A percentile compares a stretch with the other conserved stretches of the same genome.
phyloP scores from a whole-genome alignment of 2,329 filamentous ascomycete species.

The Hortaea sp. region DNA sequence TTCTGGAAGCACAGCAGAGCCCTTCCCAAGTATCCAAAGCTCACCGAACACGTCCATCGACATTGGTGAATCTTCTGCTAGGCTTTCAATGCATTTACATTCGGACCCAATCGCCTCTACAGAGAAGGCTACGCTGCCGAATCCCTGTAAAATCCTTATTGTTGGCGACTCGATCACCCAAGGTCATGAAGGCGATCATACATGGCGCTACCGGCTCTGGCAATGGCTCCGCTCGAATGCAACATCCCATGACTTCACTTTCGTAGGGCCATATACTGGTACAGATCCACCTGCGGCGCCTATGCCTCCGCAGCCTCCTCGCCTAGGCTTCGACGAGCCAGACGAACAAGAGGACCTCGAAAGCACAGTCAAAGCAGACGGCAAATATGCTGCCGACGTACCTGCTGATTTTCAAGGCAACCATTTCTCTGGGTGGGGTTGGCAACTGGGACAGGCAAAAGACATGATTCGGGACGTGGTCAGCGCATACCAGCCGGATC shows the following conservation, averaged over 20 bases:
- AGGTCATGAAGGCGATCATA: constrained; percentile 28
- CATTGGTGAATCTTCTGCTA: too few relatives aligned
- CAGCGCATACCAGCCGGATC: constrained; percentile 19
- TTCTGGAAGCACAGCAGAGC: too few relatives aligned
- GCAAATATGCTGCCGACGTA: neutral
- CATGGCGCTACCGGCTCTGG: constrained; percentile 33
- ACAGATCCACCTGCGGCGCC: constrained; percentile 15
- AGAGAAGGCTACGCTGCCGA: too few relatives aligned
- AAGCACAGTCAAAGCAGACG: neutral
- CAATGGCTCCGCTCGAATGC: constrained; percentile 23
- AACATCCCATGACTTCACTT: constrained; percentile 4
- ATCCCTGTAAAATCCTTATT: constrained; percentile 3
- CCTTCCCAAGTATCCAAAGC: too few relatives aligned
- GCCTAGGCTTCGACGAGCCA: constrained; percentile 10
- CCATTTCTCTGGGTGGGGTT: constrained; percentile 28
- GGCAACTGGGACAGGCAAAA: constrained; percentile 21
- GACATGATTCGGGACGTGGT: constrained; percentile 19
- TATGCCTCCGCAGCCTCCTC: constrained; percentile 6
- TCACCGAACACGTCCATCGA: too few relatives aligned
- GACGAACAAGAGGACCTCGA: neutral
- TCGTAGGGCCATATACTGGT: constrained; percentile 31
- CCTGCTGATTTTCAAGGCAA: constrained; percentile 3
- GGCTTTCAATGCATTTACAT: too few relatives aligned
- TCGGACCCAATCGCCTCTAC: too few relatives aligned
- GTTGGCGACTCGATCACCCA: constrained; percentile 10